phyloP scores from a whole-genome alignment of 768 basidiomycete genomes.

The Lactifluus echinatus region DNA sequence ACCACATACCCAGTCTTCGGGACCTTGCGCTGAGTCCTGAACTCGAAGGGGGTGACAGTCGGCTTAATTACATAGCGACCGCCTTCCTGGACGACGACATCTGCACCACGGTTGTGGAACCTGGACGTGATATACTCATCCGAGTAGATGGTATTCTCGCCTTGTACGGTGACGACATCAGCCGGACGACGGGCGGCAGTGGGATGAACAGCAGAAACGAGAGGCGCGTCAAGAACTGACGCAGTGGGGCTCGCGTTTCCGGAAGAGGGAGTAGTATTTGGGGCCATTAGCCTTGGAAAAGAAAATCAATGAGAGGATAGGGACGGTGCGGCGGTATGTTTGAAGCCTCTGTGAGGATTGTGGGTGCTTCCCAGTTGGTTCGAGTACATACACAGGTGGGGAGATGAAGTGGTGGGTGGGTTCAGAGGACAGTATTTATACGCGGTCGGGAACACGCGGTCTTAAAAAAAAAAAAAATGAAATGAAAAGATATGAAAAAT shows the following conservation, averaged over 20 bases:
- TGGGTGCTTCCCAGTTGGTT: constrained; percentile 87
- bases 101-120: constrained; percentile 72
- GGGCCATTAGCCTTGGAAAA: constrained; percentile 38
- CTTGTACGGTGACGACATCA: constrained; percentile 69
- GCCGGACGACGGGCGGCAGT: constrained; percentile 71
- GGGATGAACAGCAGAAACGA: constrained; percentile 66
- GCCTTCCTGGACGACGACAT: constrained; percentile 50
- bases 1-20: constrained; percentile 75
- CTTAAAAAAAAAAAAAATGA: background rate
- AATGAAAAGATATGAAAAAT: background rate
- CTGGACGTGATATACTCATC: constrained; percentile 77
- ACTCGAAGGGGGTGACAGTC: constrained; percentile 74
- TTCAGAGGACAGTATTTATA: constrained; percentile 7
- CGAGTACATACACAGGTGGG: constrained; percentile 73
- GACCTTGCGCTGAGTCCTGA: constrained; percentile 82
- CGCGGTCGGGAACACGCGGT: background rate
- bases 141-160: constrained; percentile 71
- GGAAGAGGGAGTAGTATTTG: constrained; percentile 43
- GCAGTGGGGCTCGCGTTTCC: constrained; percentile 48
- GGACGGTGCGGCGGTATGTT: constrained; percentile 71
- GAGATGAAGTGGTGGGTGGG: background rate
- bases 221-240: constrained; percentile 64
- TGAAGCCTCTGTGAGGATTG: constrained; percentile 80
- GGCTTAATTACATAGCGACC: constrained; percentile 77
- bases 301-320: constrained; percentile 30